These are phyloP conservation scores for Coelastrella sp. DNA, from an alignment of 139 green algal species.

Conservation along the genomic window DNA sequence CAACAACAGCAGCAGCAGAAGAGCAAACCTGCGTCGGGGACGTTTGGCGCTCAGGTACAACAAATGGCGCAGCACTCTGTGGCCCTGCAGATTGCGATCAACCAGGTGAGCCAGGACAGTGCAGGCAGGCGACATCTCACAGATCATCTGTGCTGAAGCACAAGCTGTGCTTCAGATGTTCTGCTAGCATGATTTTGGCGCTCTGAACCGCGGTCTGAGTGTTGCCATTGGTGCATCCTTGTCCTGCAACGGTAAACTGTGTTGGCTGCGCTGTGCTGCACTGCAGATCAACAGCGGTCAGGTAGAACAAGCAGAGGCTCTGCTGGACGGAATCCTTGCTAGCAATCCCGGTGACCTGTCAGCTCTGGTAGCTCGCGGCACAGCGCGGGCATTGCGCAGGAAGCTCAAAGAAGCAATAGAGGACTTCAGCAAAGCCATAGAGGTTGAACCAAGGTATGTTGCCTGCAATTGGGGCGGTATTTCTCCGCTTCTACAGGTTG, in stretches of 20 bases:
- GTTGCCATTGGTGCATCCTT: background rate
- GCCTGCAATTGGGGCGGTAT: background rate
- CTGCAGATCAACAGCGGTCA: constrained; percentile 86
- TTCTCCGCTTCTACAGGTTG: background rate
- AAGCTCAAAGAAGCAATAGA: constrained; percentile 77
- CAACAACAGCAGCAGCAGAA: background rate
- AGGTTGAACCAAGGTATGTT: constrained; percentile 64
- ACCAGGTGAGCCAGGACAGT: constrained; percentile 43
- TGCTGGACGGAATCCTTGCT: constrained; percentile 78
- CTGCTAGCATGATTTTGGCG: no score
- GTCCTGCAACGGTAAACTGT: background rate
- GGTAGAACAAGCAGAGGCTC: constrained; percentile 66
- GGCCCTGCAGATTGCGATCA: constrained; percentile 60
- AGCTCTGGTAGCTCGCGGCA: constrained; percentile 81
- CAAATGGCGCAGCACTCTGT: constrained; percentile 49
- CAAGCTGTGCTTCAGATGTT: no score
- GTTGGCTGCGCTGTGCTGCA: background rate
- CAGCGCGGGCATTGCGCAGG: constrained; percentile 76
- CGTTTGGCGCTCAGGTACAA: constrained; percentile 29
- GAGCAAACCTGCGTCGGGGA: background rate
- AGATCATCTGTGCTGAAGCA: no score
- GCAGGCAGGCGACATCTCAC: background rate
- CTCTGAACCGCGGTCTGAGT: no score
- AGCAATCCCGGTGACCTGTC: constrained; percentile 62
- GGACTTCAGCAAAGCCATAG: constrained; percentile 86